Evolutionary conservation across 192 early-diverging fungal species (phyloP), one percentile per base, ranked within the genome.

Genomic region (Coemansia erecta): DNA sequence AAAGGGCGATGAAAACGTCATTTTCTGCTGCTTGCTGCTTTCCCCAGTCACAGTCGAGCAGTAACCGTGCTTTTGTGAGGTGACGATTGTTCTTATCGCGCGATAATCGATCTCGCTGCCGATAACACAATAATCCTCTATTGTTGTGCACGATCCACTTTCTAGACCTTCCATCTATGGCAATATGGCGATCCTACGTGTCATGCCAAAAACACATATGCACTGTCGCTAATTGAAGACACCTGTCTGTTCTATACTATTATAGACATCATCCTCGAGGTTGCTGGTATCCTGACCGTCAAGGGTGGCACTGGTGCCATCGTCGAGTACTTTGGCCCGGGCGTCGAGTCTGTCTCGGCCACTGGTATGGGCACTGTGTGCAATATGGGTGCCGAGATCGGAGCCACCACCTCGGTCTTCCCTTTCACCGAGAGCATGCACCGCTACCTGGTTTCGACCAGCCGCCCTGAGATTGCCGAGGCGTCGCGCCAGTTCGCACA

Each of bases 381-480:
- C 83, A 98, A 98, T 85, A 96, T 98, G 95, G 95, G 95, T 72
- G 95, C 95, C 43, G 95, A 98, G 81, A 90, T 98, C 59, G 95
- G 95, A 63, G 95, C 95, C 31, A 98, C 95, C 46, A 96, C 95
- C 49, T 98, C 95, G 15, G 68, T 96, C 41, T 98, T 98, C 85
- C 95, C 95, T 22, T 95, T 88, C 85, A 94, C 93, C 70, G 70
- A 81, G 44, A 89, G 91, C 77, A 98, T 98, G 96, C 73, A 78
- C 58, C 86, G 89, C 62, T 98, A 94, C 81, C 86, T 98, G 31
- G 83, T 82, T 57, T 91, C 94, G 58, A 98, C 96, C 50, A 79
- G 82, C 24, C 92, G 96, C 40, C 68, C 68, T 23, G 80, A 85
- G 61, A 89, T 93, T 70, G 95, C 94, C 50, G 82, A 84, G 14